phyloP scores from a whole-genome alignment of 441 rosid genomes.

The Arabidopsis lyrata region DNA sequence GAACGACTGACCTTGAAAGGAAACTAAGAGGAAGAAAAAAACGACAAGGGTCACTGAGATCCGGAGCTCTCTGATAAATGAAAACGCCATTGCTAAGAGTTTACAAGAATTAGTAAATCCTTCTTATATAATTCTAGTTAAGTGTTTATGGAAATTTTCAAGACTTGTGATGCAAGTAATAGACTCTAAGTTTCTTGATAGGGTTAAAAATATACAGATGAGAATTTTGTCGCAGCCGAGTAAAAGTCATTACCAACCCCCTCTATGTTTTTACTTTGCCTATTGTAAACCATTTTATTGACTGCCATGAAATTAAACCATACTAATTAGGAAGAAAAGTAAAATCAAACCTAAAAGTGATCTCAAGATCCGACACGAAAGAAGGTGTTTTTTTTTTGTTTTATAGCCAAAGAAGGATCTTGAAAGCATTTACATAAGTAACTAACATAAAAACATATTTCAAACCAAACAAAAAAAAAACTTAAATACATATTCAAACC shows the following conservation, averaged over 20 bases:
- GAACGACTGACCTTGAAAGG: constrained; percentile 47
- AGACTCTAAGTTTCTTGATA: constrained; percentile 32
- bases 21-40: constrained; percentile 43
- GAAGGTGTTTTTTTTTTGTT: constrained; percentile 2
- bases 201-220: constrained; percentile 16
- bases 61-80: constrained; percentile 36
- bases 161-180: constrained; percentile 38
- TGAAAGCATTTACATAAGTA: constrained; percentile 5
- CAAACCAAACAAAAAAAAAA: constrained; percentile 22
- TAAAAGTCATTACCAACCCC: constrained; percentile 73
- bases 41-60: constrained; percentile 43
- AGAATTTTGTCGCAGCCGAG: constrained; percentile 57
- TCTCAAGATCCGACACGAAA: constrained; percentile 18
- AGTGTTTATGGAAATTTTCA: neutral
- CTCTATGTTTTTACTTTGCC: constrained; percentile 31
- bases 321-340: neutral
- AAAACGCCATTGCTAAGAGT: constrained; percentile 53
- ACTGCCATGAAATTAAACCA: constrained; percentile 24
- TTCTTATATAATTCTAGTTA: constrained; percentile 13
- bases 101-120: constrained; percentile 9
- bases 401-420: constrained; percentile 15
- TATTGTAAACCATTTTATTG: neutral
- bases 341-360: constrained; percentile 52
- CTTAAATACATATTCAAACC: constrained; percentile 24
- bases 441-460: constrained; percentile 3